phyloP scores from a whole-genome alignment of 164 flowering plant species.

The Kingdonia uniflora region DNA sequence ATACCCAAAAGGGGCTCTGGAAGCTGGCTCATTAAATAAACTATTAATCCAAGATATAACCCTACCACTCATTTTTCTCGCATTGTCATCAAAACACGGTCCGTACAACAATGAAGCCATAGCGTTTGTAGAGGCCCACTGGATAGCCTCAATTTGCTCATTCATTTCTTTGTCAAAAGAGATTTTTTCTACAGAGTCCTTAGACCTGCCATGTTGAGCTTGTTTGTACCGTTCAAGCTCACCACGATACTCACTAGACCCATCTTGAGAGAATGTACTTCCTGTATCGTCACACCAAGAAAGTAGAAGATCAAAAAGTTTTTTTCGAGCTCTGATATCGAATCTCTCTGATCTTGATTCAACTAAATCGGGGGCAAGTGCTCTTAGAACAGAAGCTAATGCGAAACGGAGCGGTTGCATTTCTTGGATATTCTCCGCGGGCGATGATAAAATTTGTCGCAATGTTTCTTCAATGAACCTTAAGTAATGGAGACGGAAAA shows the following conservation, averaged over 20 bases:
- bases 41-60: slow-evolving; percentile 92
- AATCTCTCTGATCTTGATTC: slow-evolving; percentile 88
- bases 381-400: slow-evolving; percentile 85
- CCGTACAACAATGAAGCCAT: slow-evolving; percentile 94
- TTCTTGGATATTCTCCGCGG: slow-evolving; percentile 81
- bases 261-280: slow-evolving; percentile 77
- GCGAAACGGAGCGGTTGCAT: slow-evolving; percentile 90
- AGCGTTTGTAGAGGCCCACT: slow-evolving; percentile 98
- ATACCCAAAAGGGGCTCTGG: slow-evolving; percentile 89
- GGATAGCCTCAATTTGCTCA: slow-evolving; percentile 94
- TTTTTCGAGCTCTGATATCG: slow-evolving; percentile 76
- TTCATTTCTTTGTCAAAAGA: slow-evolving; percentile 87
- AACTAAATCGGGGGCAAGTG: slow-evolving; percentile 88
- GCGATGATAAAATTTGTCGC: slow-evolving; percentile 41
- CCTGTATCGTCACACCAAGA: slow-evolving; percentile 92
- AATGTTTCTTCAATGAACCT: slow-evolving; percentile 87
- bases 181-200: slow-evolving; percentile 87
- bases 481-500: slow-evolving; percentile 80
- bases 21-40: slow-evolving; percentile 81
- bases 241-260: slow-evolving; percentile 78
- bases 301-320: slow-evolving; percentile 86
- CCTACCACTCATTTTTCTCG: slow-evolving; percentile 94
- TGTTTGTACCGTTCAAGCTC: slow-evolving; percentile 90
- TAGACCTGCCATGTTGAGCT: slow-evolving; percentile 78
- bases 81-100: slow-evolving; percentile 98